Conservation (phyloP, 768 basidiomycete genomes). For the Boletus edulis region DNA sequence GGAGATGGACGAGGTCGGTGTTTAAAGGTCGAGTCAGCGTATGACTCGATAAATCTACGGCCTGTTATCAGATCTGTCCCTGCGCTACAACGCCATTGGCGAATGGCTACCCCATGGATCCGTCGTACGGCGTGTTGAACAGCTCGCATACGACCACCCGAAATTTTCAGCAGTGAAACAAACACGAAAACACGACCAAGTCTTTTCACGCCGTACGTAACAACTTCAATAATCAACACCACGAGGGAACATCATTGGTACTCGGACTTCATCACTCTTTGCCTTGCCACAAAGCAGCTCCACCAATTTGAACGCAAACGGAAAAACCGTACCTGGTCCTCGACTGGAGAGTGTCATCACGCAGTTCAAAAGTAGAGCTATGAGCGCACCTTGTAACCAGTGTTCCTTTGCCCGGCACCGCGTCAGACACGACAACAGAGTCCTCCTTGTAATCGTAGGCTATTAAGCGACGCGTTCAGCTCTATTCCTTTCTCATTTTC, state of each 20-base stretch:
- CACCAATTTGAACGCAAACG: slow-evolving; percentile 75
- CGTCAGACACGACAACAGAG: slow-evolving; percentile 61
- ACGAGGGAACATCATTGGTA: slow-evolving; percentile 70
- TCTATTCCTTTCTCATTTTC: not conserved
- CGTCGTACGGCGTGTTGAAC: slow-evolving; percentile 24
- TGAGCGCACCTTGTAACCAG: slow-evolving; percentile 68
- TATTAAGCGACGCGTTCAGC: slow-evolving; percentile 24
- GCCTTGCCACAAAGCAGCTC: slow-evolving; percentile 64
- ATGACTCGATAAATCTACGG: slow-evolving; percentile 26
- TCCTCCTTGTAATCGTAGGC: slow-evolving; percentile 76
- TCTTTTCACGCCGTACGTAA: slow-evolving; percentile 16
- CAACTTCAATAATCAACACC: slow-evolving; percentile 41
- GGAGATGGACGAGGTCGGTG: slow-evolving; percentile 4
- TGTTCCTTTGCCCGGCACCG: slow-evolving; percentile 38
- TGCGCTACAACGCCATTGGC: slow-evolving; percentile 8
- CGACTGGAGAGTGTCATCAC: slow-evolving; percentile 43
- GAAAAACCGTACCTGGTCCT: slow-evolving; percentile 76
- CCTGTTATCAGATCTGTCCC: slow-evolving; percentile 20
- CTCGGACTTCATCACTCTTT: slow-evolving; percentile 58
- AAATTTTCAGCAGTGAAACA: slow-evolving; percentile 12
- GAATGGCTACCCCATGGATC: slow-evolving; percentile 19
- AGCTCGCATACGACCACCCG: slow-evolving; percentile 24
- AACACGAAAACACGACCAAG: slow-evolving; percentile 10
- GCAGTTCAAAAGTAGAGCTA: not conserved
- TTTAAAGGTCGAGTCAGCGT: slow-evolving; percentile 17